These are phyloP conservation scores for Furcasterigmium furcatum DNA, from an alignment of 2,329 filamentous ascomycete genomes.

Conservation along the genomic window DNA sequence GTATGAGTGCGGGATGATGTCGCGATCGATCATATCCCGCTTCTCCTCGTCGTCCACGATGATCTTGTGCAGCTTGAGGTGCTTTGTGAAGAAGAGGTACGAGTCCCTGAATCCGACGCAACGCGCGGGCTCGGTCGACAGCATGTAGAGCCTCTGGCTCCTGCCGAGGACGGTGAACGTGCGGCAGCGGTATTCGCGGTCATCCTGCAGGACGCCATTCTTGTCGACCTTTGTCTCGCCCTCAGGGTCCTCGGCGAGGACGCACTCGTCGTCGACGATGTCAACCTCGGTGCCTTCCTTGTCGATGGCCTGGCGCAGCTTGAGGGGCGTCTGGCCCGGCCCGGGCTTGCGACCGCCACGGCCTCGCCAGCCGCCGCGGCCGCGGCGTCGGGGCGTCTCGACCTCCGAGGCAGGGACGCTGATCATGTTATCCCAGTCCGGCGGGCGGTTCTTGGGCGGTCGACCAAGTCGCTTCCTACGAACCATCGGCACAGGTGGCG, in stretches of 20 bases:
- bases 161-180: conserved; percentile 88
- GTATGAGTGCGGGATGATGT: conserved; percentile 96
- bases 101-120: conserved; percentile 97
- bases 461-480: conserved; percentile 78
- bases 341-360: conserved; percentile 65
- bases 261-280: conserved; percentile 88
- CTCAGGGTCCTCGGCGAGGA: conserved; percentile 79
- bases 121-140: conserved; percentile 94
- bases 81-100: conserved; percentile 98
- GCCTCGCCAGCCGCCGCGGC: conserved; percentile 68
- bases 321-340: conserved; percentile 68
- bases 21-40: conserved; percentile 89
- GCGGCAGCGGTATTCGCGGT: conserved; percentile 89
- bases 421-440: conserved; percentile 70
- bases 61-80: conserved; percentile 94
- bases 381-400: conserved; percentile 60
- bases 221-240: conserved; percentile 95
- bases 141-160: conserved; percentile 88
- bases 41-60: conserved; percentile 98
- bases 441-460: conserved; percentile 79
- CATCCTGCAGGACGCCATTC: conserved; percentile 75
- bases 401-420: conserved; percentile 51
- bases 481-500: conserved; percentile 56
- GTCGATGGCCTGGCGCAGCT: conserved; percentile 82
- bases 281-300: conserved; percentile 91